Conservation (phyloP, 768 basidiomycete species). For the Amanita muscaria region DNA sequence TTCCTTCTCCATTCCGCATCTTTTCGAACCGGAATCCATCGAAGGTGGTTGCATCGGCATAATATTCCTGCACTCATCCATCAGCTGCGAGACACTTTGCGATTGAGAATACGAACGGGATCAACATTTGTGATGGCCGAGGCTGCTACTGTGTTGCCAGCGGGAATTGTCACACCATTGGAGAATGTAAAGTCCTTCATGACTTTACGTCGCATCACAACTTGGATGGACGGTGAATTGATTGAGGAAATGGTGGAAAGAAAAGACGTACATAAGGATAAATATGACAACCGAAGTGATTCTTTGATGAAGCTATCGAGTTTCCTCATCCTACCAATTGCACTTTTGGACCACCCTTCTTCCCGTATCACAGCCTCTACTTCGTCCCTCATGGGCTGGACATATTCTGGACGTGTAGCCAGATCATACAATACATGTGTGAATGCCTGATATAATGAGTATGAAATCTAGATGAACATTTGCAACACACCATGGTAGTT, state of each 20-base stretch:
- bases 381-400: too few relatives aligned
- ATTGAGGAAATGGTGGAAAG: too few relatives aligned
- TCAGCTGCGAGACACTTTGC: not conserved
- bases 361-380: too few relatives aligned
- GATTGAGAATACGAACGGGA: not conserved
- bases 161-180: too few relatives aligned
- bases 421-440: slow-evolving; percentile 29
- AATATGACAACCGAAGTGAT: slow-evolving; percentile 21
- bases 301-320: too few relatives aligned
- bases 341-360: too few relatives aligned
- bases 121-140: slow-evolving; percentile 8
- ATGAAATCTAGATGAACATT: not conserved
- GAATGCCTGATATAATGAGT: not conserved
- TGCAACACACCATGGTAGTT: slow-evolving; percentile 24
- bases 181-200: slow-evolving; percentile 30
- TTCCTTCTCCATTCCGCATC: too few relatives aligned
- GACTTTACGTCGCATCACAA: slow-evolving; percentile 22
- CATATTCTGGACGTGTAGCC: slow-evolving; percentile 24
- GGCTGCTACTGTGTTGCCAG: slow-evolving; percentile 15
- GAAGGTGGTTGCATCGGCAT: slow-evolving; percentile 24
- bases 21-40: too few relatives aligned
- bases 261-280: slow-evolving; percentile 21
- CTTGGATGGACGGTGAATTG: slow-evolving; percentile 8
- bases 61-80: slow-evolving; percentile 16
- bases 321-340: too few relatives aligned